Base-by-base conservation (phyloP, 2,329 filamentous ascomycete species). In the Cytospora mali region DNA sequence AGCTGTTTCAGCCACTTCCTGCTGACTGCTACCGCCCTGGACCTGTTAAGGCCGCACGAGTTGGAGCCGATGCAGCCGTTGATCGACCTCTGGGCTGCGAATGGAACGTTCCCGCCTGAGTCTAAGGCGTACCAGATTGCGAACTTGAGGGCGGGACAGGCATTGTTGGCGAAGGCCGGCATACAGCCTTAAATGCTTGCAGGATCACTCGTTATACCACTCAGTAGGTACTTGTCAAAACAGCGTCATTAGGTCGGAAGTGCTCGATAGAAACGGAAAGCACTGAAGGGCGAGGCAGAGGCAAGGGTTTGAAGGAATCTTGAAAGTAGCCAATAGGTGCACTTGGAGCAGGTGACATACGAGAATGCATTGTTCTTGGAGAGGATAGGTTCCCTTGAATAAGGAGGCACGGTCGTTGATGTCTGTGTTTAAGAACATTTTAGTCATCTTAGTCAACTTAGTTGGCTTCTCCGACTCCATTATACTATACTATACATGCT, bases 61-160 rank as follows among this genome's bases (percentile, higher is more conserved):
- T 82, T 91, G 72, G 90, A 93, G 80, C 91, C 91, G 10, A 92
- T 94, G 89, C 89, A 91, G 77, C 88, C 89, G 25, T 77, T 94
- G 69, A 88, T 94, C 68, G 90, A 94, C 70, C 79, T 93, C 54
- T 94, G 91, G 86, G 85, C 90, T 48, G 86, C 85, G 65, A 91
- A 91, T 70, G 90, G 90, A 57, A 87, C 90, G 52, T 86, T 94
- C 67, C 90, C 90, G 18, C 81, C 84, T 9, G 86, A 87, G 54
- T 82, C 79, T 16, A 82, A 80, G 70, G 81, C 81, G 13, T 83
- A 83, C 65, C 76, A 79, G 53, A 79, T 79, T 66, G 80, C 81
- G 21, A 82, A 83, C 69, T 70, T 82, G 56, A 76, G 76, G 61
- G 79, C 75, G 14, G 81, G 81, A 27, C 76, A 80, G 62, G 73